phyloP scores from a whole-genome alignment of 768 basidiomycete species.

The Cystoderma amianthinum region DNA sequence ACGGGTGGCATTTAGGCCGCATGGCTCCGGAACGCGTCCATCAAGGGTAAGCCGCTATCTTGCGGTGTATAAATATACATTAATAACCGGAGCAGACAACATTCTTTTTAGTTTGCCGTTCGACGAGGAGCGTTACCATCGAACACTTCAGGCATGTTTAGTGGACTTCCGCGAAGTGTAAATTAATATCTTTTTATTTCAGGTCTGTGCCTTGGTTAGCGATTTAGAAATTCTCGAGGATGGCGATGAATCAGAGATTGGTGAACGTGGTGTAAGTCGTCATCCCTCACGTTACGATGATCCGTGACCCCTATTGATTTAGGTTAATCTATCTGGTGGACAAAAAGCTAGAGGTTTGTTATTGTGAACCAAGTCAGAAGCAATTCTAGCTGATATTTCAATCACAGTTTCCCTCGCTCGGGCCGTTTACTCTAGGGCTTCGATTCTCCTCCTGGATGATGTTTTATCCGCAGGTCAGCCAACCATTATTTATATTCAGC shows the following conservation, averaged over 20 bases:
- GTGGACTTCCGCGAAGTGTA: too few species aligned
- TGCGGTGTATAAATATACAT: background rate
- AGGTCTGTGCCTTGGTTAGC: slow-evolving; percentile 60
- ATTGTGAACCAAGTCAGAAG: slow-evolving; percentile 8
- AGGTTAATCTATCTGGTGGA: slow-evolving; percentile 4
- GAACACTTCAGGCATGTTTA: slow-evolving; percentile 65
- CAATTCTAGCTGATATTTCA: slow-evolving; percentile 2
- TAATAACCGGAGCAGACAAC: slow-evolving; percentile 32
- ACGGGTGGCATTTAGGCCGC: slow-evolving; percentile 28
- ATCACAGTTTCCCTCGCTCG: slow-evolving; percentile 61
- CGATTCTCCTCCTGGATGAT: slow-evolving; percentile 70
- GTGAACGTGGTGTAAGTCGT: slow-evolving; percentile 66
- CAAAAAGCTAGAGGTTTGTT: slow-evolving; percentile 11
- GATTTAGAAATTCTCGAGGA: slow-evolving; percentile 84
- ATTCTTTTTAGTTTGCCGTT: slow-evolving; percentile 79
- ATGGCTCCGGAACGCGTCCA: slow-evolving; percentile 65
- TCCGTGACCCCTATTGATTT: slow-evolving; percentile 19
- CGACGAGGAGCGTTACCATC: slow-evolving; percentile 72
- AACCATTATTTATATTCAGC: background rate
- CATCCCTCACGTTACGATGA: slow-evolving; percentile 9
- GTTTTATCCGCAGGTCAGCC: slow-evolving; percentile 40
- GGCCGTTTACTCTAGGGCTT: slow-evolving; percentile 81
- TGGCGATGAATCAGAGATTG: slow-evolving; percentile 83
- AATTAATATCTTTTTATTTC: slow-evolving; percentile 6
- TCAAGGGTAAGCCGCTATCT: slow-evolving; percentile 27